Evolutionary conservation across 2,329 filamentous ascomycete species (phyloP), one percentile per base, ranked within the genome.

Genomic region (Pezicula neosporulosa): DNA sequence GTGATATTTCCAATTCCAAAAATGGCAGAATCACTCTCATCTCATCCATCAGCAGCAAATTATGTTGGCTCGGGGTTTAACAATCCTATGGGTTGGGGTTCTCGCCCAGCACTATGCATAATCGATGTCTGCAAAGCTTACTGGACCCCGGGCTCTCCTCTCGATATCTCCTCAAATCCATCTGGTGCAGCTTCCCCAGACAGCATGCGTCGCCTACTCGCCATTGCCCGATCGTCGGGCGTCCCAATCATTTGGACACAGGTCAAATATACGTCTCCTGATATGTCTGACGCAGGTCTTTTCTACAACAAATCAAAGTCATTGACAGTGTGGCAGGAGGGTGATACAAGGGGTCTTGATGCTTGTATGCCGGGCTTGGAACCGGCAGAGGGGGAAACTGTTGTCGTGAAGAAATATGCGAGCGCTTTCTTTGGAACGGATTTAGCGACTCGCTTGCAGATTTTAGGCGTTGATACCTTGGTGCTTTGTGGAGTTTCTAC

Each of bases 51-150:
- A 9, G 42, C 42, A 44, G 1, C 21, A 15, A 44, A 44, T 24
- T 44, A 44, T 28, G 42, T 30, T 13, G 42, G 42, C 19, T 44
- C 42, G 4, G 42, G 42, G 9, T 44, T 44, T 27, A 44, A 44
- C 42, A 44, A 44, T 21, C 42, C 42, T 15, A 44, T 44, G 42
- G 42, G 42, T 21, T 44, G 42, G 42, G 42, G 42, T 30, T 28
- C 46, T 12, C 64, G 62, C 6, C 72, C 73, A 6, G 74, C 69
- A 28, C 65, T 77, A 2, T 60, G 76, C 44, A 60, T 76, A 21
- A 67, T 76, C 61, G 73, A 76, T 54, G 71, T 76, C 35, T 77
- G 73, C 61, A 70, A 68, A 41, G 73, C 72, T 5, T 76, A 76
- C 60, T 76, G 70, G 68, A 66, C 64, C 5, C 54, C 66, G 16